Evolutionary conservation across 768 basidiomycete species (phyloP).

Genomic region (Naganishia vishniacii): DNA sequence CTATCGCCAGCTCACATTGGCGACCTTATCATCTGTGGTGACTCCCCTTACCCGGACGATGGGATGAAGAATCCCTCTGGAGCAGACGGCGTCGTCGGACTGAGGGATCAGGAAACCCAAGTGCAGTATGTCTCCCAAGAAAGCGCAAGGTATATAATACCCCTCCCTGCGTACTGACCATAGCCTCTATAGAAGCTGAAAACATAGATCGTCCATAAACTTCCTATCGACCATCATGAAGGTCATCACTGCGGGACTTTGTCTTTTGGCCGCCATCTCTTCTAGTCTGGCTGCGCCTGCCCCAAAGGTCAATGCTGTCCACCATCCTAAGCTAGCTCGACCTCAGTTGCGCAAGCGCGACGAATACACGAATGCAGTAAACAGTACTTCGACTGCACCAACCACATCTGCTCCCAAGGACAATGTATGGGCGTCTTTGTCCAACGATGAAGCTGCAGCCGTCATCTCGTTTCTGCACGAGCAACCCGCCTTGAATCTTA

Average conservation of each 20-base stretch:
- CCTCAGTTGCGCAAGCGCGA: background rate
- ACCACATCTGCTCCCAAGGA: slow-evolving; percentile 25
- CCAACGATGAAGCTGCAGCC: slow-evolving; percentile 33
- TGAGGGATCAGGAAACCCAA: too few species aligned
- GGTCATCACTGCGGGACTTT: background rate
- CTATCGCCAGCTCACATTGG: too few species aligned
- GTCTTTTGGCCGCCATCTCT: background rate
- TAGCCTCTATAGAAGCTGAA: too few species aligned
- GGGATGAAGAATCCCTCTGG: too few species aligned
- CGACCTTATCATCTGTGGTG: too few species aligned
- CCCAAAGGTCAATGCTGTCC: slow-evolving; percentile 7
- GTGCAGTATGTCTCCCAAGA: too few species aligned
- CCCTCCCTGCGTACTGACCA: too few species aligned
- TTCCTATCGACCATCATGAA: too few species aligned
- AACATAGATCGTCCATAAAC: too few species aligned
- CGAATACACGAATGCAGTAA: slow-evolving; percentile 14
- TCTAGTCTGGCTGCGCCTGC: background rate
- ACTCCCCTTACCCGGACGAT: too few species aligned
- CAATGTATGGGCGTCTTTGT: slow-evolving; percentile 30
- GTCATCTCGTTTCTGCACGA: slow-evolving; percentile 33
- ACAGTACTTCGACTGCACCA: slow-evolving; percentile 15
- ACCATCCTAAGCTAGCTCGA: background rate
- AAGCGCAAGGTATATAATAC: too few species aligned
- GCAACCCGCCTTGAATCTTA: slow-evolving; percentile 31
- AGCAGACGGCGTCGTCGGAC: too few species aligned